Conservation (phyloP, 805 yeast species). For the Kuraishia capsulata region DNA sequence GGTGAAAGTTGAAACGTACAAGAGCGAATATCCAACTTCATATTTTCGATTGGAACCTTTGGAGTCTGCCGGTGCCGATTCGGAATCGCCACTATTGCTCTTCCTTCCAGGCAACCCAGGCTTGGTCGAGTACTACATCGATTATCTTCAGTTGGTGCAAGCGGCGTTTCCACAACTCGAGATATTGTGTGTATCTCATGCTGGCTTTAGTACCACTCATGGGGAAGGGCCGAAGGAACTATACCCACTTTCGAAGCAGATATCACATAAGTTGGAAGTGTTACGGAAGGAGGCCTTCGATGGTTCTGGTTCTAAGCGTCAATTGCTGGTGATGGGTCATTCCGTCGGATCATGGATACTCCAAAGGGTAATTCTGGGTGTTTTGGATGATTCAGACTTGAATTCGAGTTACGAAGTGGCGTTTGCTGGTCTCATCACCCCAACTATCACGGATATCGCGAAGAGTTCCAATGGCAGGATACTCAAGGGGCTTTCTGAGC, state of each 20-base stretch:
- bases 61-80: neutral
- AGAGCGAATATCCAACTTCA: neutral
- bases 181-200: slow-evolving; percentile 54
- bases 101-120: slow-evolving; percentile 80
- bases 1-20: neutral
- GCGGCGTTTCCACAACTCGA: slow-evolving; percentile 34
- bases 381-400: slow-evolving; percentile 17
- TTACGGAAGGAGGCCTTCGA: slow-evolving; percentile 21
- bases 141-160: slow-evolving; percentile 38
- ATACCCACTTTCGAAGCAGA: slow-evolving; percentile 43
- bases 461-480: slow-evolving; percentile 13
- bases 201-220: slow-evolving; percentile 38
- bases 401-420: slow-evolving; percentile 20
- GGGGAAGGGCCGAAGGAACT: slow-evolving; percentile 10
- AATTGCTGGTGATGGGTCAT: slow-evolving; percentile 50
- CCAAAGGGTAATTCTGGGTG: slow-evolving; percentile 37
- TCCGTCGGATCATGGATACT: slow-evolving; percentile 62
- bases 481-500: neutral
- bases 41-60: neutral
- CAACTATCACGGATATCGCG: slow-evolving; percentile 61
- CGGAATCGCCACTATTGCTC: slow-evolving; percentile 30
- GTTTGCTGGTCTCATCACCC: slow-evolving; percentile 57
- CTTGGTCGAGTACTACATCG: slow-evolving; percentile 51
- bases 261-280: slow-evolving; percentile 47
- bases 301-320: slow-evolving; percentile 12